Conservation (phyloP, 208 protist species). For the Naegleria gruberi region DNA sequence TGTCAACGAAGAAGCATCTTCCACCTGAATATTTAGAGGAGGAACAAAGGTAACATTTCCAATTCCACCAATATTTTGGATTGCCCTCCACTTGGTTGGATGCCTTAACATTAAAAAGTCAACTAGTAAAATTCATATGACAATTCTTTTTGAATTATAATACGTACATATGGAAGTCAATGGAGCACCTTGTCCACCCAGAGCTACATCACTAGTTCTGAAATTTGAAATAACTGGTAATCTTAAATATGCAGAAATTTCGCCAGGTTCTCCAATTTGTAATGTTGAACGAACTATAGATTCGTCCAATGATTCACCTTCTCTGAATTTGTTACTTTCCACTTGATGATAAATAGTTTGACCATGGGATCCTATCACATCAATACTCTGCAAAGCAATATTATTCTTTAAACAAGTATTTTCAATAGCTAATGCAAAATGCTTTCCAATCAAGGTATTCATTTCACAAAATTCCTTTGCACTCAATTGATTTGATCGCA, state of each 20-base stretch:
- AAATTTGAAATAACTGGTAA: conserved; percentile 4
- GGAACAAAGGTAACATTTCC: not conserved
- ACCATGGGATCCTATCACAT: conserved; percentile 20
- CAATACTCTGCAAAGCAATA: not conserved
- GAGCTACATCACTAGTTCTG: conserved; percentile 9
- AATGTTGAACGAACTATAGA: not conserved
- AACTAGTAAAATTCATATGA: not conserved
- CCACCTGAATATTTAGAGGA: not conserved
- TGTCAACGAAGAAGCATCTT: not conserved
- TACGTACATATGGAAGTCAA: not conserved
- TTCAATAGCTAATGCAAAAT: not conserved
- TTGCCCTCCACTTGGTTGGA: not conserved
- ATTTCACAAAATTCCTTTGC: not conserved
- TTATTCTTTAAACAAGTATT: not conserved
- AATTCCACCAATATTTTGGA: conserved; percentile 7
- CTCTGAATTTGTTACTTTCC: not conserved
- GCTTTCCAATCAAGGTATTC: not conserved
- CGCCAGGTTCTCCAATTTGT: not conserved
- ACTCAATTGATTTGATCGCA: not conserved
- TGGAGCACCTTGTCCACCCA: conserved; percentile 23
- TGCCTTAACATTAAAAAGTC: not conserved
- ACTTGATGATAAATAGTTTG: conserved; percentile 25
- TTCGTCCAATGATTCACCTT: not conserved
- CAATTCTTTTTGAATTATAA: not conserved
- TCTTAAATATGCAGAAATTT: not conserved